Conservation (phyloP, 2,329 filamentous ascomycete genomes). For the Ophiostoma piceae region DNA sequence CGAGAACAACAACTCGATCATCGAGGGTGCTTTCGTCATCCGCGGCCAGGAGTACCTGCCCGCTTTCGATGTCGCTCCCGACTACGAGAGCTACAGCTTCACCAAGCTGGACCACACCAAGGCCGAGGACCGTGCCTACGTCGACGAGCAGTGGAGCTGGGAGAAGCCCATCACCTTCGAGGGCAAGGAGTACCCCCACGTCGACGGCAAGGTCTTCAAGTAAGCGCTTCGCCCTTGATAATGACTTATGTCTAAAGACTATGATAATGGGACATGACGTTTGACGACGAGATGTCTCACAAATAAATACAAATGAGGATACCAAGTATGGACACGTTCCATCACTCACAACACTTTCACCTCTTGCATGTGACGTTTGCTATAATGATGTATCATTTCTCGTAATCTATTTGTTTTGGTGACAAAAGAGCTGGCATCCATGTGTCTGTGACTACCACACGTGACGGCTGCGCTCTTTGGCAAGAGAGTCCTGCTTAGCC, state of each 20-base stretch:
- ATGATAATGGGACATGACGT: conserved; percentile 12
- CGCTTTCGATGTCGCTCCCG: conserved; percentile 94
- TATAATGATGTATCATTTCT: not conserved
- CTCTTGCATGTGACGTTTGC: not conserved
- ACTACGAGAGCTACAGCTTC: conserved; percentile 95
- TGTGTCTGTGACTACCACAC: too few species aligned
- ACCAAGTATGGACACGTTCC: not conserved
- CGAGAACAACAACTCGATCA: conserved; percentile 78
- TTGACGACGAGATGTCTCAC: conserved; percentile 6
- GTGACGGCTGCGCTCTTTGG: not conserved
- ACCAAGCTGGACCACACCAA: conserved; percentile 90
- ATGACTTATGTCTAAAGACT: not conserved
- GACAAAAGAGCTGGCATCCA: too few species aligned
- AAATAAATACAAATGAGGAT: conserved; percentile 2
- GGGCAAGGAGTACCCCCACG: conserved; percentile 85
- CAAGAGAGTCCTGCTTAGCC: not conserved
- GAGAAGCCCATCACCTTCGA: conserved; percentile 74
- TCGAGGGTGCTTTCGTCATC: conserved; percentile 90
- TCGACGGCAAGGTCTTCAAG: conserved; percentile 98
- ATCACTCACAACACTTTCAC: not conserved
- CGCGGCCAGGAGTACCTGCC: conserved; percentile 81
- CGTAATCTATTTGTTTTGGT: not conserved
- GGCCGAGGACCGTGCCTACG: conserved; percentile 74
- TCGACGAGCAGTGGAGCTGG: conserved; percentile 87
- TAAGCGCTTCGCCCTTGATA: conserved; percentile 48